These are phyloP conservation scores for Elongisporangium senticosum DNA, from an alignment of 352 stramenopile genomes.

Conservation along the genomic window DNA sequence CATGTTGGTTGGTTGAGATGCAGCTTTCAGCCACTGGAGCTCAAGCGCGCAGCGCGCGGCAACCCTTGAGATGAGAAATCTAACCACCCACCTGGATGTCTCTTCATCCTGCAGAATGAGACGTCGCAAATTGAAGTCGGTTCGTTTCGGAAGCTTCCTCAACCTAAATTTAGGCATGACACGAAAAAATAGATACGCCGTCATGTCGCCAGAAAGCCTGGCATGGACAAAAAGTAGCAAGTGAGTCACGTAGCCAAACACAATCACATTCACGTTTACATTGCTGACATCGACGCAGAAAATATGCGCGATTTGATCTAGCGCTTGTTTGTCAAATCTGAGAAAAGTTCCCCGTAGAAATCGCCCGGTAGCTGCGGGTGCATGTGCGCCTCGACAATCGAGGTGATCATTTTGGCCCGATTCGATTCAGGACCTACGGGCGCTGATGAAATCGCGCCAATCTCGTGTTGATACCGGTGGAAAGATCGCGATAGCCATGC, in stretches of 20 bases:
- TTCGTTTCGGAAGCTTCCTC: neutral
- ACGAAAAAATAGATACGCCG: neutral
- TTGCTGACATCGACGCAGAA: neutral
- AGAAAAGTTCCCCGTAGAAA: conserved; percentile 82
- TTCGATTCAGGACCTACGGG: conserved; percentile 65
- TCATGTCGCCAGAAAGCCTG: too few relatives aligned
- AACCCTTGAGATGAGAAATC: neutral
- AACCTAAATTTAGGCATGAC: neutral
- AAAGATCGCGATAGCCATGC: conserved; percentile 62
- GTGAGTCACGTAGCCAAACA: neutral
- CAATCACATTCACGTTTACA: neutral
- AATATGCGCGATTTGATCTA: neutral
- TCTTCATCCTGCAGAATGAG: neutral
- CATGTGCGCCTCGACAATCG: conserved; percentile 78
- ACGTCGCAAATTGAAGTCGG: neutral
- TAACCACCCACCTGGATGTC: neutral
- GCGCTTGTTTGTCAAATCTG: conserved; percentile 31
- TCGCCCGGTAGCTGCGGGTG: conserved; percentile 75
- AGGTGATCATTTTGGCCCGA: conserved; percentile 61
- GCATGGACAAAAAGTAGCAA: neutral
- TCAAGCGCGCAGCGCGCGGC: too few relatives aligned
- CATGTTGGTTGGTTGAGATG: neutral
- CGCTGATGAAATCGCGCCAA: conserved; percentile 56
- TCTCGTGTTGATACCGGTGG: conserved; percentile 71
- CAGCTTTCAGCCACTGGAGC: neutral